Base-by-base conservation (phyloP, 179 eudicot species). In the Heliamphora pulchella region DNA sequence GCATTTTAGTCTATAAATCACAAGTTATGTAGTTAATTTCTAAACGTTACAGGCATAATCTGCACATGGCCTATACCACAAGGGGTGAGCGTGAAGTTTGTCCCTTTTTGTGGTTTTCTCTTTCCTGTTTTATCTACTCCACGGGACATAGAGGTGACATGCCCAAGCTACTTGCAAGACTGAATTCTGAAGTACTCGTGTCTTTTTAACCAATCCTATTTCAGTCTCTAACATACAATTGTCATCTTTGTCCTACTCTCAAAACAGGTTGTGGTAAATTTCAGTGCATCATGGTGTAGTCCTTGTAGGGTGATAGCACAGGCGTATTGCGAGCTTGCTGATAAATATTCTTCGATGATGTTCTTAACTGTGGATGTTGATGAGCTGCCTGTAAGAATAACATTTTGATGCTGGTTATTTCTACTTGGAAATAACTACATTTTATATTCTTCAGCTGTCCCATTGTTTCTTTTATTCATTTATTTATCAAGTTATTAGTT, bases 221-320 rank as follows among this genome's bases (percentile, higher is more conserved):
- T 20, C 31, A 78, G 22, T 22, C 13, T 65, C 63, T 51, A 17
- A 39, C 74, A 51, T 4, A 62, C 3, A 20, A 20, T 11, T 63
- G 64, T 31, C 31, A 7, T 20, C 59, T 11, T n/a, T 76, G 15
- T 63, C 46, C 67, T 22, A 8, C 53, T 78, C 31, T 7, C 66
- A 61, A 79, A 75, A 80, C 97, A 96, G 99, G 90, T 92, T n/a
- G 76, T 96, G 65, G 99, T 97, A 74, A 96, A 96, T 85, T 96
- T 96, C 61, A 96, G 98, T 82, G 96, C 98, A 67, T 78, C 91
- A 51, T 96, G 99, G 99, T 96, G 98, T 78, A 89, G 92, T 79
- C 99, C 99, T 70, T 96, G 99, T 86, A 86, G 89, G 84, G 84
- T 82, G 84, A 89, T 96, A 81, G 94, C 99, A 17, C 89, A 96